phyloP scores from a whole-genome alignment of 2,329 filamentous ascomycete species.

The Hypoxylon sp. region DNA sequence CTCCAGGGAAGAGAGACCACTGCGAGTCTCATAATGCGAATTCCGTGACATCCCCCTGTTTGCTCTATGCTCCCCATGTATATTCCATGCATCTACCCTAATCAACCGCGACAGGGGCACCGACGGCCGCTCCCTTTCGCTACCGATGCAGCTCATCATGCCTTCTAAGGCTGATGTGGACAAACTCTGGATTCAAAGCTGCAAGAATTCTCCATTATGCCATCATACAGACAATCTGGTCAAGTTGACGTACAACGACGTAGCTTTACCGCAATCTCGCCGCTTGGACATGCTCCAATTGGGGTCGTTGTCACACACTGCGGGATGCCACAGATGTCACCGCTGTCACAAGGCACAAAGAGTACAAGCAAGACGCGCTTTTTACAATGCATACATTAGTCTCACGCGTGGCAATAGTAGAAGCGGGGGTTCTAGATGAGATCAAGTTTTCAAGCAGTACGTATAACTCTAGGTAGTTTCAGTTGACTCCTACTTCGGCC shows the following conservation, averaged over 20 bases:
- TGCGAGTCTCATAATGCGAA: conserved; percentile 29
- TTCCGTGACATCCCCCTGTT: conserved; percentile 35
- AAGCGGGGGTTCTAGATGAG: conserved; percentile 44
- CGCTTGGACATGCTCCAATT: conserved; percentile 47
- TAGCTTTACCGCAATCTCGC: conserved; percentile 37
- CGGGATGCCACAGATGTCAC: conserved; percentile 38
- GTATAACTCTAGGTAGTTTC: conserved; percentile 38
- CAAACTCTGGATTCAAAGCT: conserved; percentile 35
- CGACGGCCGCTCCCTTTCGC: conserved; percentile 28
- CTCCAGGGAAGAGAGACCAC: conserved; percentile 33
- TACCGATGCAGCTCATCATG: conserved; percentile 41
- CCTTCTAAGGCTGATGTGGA: conserved; percentile 46
- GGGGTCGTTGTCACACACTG: conserved; percentile 42
- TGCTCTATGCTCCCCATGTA: conserved; percentile 15
- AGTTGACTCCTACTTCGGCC: conserved; percentile 44
- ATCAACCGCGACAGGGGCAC: conserved; percentile 33
- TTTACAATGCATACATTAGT: conserved; percentile 42
- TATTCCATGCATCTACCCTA: conserved; percentile 37
- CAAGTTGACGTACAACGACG: conserved; percentile 43
- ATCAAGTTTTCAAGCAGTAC: conserved; percentile 43
- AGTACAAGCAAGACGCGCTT: conserved; percentile 38
- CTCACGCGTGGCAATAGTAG: conserved; percentile 44
- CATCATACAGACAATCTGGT: conserved; percentile 36
- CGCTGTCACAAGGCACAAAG: conserved; percentile 41
- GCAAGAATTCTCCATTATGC: conserved; percentile 36